Conservation (phyloP, 139 green algal species). For the Chlamydomonas sp. region DNA sequence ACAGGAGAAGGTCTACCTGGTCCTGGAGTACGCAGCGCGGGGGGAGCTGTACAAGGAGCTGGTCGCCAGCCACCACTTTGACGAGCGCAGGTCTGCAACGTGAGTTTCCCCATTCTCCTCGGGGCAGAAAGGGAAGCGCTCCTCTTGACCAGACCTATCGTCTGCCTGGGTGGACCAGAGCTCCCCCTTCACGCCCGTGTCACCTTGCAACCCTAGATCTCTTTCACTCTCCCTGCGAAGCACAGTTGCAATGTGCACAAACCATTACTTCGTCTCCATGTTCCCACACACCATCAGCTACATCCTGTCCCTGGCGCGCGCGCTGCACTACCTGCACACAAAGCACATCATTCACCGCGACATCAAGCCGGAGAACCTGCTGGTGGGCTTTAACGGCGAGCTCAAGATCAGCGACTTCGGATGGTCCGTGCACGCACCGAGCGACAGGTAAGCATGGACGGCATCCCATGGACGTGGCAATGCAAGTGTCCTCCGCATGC, state of each 20-base stretch:
- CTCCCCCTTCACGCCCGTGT: too few relatives aligned
- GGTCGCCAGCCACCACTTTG: constrained; percentile 81
- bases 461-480: background rate
- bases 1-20: constrained; percentile 94
- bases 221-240: background rate
- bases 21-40: constrained; percentile 95
- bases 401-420: constrained; percentile 99
- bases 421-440: constrained; percentile 96
- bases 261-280: background rate
- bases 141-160: too few relatives aligned
- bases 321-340: constrained; percentile 95
- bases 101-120: constrained; percentile 44
- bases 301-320: constrained; percentile 85
- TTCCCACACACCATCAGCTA: constrained; percentile 66
- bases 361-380: constrained; percentile 99
- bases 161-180: too few relatives aligned
- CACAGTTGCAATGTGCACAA: background rate
- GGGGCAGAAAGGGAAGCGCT: too few relatives aligned
- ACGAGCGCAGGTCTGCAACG: constrained; percentile 86
- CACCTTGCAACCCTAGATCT: too few relatives aligned
- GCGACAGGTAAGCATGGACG: constrained; percentile 26
- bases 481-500: too few relatives aligned
- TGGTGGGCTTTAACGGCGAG: constrained; percentile 91
- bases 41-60: constrained; percentile 99
- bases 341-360: constrained; percentile 99